Conservation (phyloP, 805 yeast species). For the Saturnispora besseyi region DNA sequence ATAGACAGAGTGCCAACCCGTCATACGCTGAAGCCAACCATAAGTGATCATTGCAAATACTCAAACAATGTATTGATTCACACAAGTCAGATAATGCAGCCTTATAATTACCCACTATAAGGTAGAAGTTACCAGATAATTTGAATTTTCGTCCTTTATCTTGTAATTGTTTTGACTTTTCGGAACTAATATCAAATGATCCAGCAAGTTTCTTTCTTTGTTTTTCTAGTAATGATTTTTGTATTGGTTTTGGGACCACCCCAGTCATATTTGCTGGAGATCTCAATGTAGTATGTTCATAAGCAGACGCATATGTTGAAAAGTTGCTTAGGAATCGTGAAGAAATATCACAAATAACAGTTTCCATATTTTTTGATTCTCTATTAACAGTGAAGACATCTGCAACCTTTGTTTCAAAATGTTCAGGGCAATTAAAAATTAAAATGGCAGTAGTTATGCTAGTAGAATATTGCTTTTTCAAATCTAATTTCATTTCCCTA, state of each 20-base stretch:
- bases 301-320: conserved; percentile 62
- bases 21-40: conserved; percentile 91
- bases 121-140: conserved; percentile 63
- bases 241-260: conserved; percentile 4
- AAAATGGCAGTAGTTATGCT: conserved; percentile 48
- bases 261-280: conserved; percentile 54
- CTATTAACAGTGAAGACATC: conserved; percentile 16
- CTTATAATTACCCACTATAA: conserved; percentile 69
- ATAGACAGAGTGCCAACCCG: conserved; percentile 58
- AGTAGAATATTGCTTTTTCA: conserved; percentile 40
- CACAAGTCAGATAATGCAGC: conserved; percentile 66
- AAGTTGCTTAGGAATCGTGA: conserved; percentile 53
- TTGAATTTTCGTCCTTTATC: conserved; percentile 69
- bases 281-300: conserved; percentile 68
- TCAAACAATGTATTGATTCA: conserved; percentile 58
- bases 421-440: conserved; percentile 41
- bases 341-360: conserved; percentile 66
- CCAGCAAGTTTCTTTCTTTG: conserved; percentile 22
- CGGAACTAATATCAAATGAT: conserved; percentile 28
- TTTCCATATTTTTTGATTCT: conserved; percentile 35
- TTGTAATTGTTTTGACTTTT: conserved; percentile 30
- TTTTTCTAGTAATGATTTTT: conserved; percentile 15
- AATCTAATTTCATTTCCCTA: conserved; percentile 26
- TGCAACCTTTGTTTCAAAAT: conserved; percentile 3
- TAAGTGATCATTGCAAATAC: conserved; percentile 59